phyloP scores from a whole-genome alignment of 1,284 basidiomycete genomes.

The Lentinus polychrous region DNA sequence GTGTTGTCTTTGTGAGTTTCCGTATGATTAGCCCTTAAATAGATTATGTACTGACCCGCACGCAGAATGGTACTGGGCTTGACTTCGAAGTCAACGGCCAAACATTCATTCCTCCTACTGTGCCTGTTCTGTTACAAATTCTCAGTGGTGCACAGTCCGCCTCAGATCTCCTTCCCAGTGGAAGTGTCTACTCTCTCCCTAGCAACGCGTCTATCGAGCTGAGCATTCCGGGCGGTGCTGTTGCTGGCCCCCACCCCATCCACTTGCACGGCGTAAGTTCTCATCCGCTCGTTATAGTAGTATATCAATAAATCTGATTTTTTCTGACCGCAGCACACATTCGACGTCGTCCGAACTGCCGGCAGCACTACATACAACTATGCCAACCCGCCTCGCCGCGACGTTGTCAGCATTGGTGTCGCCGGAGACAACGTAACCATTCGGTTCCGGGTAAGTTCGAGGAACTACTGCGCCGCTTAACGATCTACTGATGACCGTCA shows the following conservation, averaged over 20 bases:
- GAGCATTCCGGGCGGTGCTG: conserved; percentile 24
- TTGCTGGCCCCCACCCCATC: conserved; percentile 31
- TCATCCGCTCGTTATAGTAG: background rate
- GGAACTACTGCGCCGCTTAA: background rate
- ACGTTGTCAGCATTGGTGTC: conserved; percentile 24
- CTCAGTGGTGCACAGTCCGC: conserved; percentile 25
- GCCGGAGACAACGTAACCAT: conserved; percentile 25
- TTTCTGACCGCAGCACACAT: conserved; percentile 13
- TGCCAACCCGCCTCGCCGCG: conserved; percentile 25
- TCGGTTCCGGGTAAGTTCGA: conserved; percentile 19
- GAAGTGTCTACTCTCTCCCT: conserved; percentile 26
- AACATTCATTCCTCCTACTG: conserved; percentile 20
- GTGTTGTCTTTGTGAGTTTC: conserved; percentile 19
- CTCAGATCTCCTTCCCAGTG: conserved; percentile 25
- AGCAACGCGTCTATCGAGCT: conserved; percentile 29
- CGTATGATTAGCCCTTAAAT: background rate
- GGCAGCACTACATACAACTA: conserved; percentile 23
- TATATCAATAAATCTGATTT: background rate
- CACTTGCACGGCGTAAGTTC: conserved; percentile 33
- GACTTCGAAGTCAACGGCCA: conserved; percentile 24
- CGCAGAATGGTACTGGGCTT: conserved; percentile 10
- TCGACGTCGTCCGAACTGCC: conserved; percentile 24
- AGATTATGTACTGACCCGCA: background rate
- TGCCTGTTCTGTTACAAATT: conserved; percentile 33
- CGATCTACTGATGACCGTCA: background rate